Conservation (phyloP, 202 grass and related monocot genomes). For the Schoenoplectus tabernaemontani region DNA sequence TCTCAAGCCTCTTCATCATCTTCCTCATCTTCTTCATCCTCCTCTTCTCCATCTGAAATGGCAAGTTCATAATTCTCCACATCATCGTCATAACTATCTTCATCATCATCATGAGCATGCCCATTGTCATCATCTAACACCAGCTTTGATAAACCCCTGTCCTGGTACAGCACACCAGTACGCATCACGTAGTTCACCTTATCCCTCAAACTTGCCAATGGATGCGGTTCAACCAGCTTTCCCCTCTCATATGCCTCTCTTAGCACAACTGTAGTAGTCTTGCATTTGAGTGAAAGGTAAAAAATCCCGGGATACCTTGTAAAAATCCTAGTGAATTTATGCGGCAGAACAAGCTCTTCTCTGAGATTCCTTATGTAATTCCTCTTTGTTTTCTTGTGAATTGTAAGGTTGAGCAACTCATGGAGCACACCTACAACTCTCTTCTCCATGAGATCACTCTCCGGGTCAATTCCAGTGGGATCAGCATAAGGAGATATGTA, state of each 20-base stretch:
- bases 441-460: constrained; percentile 96
- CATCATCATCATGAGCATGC: constrained; percentile 5
- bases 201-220: constrained; percentile 47
- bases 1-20: constrained; percentile 26
- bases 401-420: constrained; percentile 71
- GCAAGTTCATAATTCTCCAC: constrained; percentile 62
- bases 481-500: constrained; percentile 87
- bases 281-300: constrained; percentile 88
- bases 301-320: constrained; percentile 87
- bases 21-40: constrained; percentile 34
- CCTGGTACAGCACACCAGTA: constrained; percentile 57
- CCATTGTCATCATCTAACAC: constrained; percentile 48
- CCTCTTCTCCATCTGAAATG: constrained; percentile 38
- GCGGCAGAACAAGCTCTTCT: constrained; percentile 72
- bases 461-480: constrained; percentile 62
- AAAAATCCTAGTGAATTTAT: constrained; percentile 88
- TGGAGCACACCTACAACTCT: constrained; percentile 76
- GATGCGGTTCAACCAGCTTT: constrained; percentile 67
- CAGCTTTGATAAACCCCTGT: constrained; percentile 60
- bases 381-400: constrained; percentile 91
- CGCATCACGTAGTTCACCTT: constrained; percentile 92
- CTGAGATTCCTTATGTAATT: constrained; percentile 67
- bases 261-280: constrained; percentile 72
- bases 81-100: constrained; percentile 43
- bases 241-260: constrained; percentile 85